Conservation (phyloP, 2,329 filamentous ascomycete genomes). For the Claviceps capensis region DNA sequence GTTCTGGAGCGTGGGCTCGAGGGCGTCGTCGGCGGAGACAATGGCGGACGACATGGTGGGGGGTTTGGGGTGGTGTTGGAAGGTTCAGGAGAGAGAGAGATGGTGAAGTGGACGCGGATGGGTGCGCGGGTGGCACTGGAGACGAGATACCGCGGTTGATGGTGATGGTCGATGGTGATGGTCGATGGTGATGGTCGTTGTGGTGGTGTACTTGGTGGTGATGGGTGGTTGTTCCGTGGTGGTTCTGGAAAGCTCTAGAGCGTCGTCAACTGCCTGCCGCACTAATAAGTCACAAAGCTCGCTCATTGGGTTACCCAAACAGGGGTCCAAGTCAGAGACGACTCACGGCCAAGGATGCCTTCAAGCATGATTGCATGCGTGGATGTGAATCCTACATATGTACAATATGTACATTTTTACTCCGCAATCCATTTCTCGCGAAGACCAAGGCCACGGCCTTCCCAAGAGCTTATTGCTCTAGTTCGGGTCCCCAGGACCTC, state of each 20-base stretch:
- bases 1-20: slow-evolving; percentile 87
- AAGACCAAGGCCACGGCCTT: too few relatives aligned
- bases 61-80: neutral
- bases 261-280: neutral
- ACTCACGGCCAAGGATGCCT: too few relatives aligned
- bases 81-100: neutral
- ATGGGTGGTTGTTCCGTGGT: neutral
- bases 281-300: too few relatives aligned
- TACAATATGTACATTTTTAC: too few relatives aligned
- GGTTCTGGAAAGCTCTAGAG: slow-evolving; percentile 3
- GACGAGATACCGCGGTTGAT: neutral
- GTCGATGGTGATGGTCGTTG: neutral
- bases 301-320: too few relatives aligned
- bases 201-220: neutral
- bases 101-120: neutral
- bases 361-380: too few relatives aligned
- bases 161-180: neutral
- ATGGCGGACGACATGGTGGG: slow-evolving; percentile 28
- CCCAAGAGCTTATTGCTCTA: too few relatives aligned
- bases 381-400: too few relatives aligned
- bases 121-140: neutral
- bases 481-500: too few relatives aligned
- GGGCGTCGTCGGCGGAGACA: slow-evolving; percentile 47
- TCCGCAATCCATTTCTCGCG: too few relatives aligned
- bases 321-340: too few relatives aligned